These are phyloP conservation scores for Neoscytalidium dimidiatum DNA, from an alignment of 2,329 filamentous ascomycete species.

Conservation along the genomic window DNA sequence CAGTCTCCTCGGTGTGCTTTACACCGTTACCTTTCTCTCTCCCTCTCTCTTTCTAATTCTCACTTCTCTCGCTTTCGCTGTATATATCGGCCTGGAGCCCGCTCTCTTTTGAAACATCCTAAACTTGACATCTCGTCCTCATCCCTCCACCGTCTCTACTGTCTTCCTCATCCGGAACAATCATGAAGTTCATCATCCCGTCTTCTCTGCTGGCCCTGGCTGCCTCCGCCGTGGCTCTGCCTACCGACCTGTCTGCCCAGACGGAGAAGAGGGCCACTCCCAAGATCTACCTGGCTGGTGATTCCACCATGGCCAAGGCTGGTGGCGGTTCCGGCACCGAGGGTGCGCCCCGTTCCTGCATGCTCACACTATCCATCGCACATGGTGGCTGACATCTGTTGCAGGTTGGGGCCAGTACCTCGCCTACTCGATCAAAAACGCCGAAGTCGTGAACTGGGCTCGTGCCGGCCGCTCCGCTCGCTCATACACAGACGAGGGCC, in stretches of 20 bases:
- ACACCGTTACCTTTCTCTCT: not conserved
- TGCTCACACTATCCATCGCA: not conserved
- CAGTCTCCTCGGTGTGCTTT: not conserved
- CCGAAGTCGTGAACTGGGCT: slow-evolving; percentile 60
- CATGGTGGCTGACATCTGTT: not conserved
- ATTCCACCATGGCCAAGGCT: slow-evolving; percentile 59
- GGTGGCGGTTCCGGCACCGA: slow-evolving; percentile 39
- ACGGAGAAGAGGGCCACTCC: slow-evolving; percentile 29
- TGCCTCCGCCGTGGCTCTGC: slow-evolving; percentile 1
- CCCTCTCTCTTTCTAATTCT: not conserved
- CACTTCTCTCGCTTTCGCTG: not conserved
- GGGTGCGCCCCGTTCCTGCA: slow-evolving; percentile 12
- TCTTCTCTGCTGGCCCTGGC: slow-evolving; percentile 13
- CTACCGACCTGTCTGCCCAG: not conserved
- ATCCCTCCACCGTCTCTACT: not conserved
- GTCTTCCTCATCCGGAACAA: not conserved
- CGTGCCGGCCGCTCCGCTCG: slow-evolving; percentile 66
- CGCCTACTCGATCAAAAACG: slow-evolving; percentile 48
- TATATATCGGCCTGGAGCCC: slow-evolving; percentile 11
- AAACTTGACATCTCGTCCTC: not conserved
- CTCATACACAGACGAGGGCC: slow-evolving; percentile 65
- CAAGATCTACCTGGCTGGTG: slow-evolving; percentile 55
- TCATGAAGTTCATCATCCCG: slow-evolving; percentile 15
- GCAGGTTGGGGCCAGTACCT: slow-evolving; percentile 64
- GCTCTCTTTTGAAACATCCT: not conserved